Percentiles rank a stretch among this genome's conserved stretches.
Conservation (phyloP, 192 early-diverging fungal genomes). For the Coemansia sp. region DNA sequence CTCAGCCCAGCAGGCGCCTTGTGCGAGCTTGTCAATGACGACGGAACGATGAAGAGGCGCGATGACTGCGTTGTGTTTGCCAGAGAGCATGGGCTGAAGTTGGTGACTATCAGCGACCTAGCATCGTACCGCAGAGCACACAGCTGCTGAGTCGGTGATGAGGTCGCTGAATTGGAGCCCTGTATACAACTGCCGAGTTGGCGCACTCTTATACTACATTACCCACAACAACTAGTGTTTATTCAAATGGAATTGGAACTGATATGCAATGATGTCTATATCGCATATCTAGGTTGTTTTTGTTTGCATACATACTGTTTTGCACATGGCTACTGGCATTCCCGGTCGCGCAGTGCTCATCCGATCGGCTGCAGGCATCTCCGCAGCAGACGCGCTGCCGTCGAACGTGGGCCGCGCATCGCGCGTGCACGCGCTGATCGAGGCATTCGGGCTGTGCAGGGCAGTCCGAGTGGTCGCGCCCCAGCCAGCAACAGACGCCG, state of each 20-base stretch:
- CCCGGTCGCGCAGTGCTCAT: conserved; percentile 18
- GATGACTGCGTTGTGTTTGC: conserved; percentile 90
- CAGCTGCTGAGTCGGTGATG: too few species aligned
- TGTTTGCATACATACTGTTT: too few species aligned
- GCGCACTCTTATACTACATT: too few species aligned
- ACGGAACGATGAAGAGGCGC: conserved; percentile 92
- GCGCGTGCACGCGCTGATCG: conserved; percentile 50
- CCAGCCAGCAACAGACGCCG: conserved; percentile 9
- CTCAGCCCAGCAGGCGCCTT: conserved; percentile 87
- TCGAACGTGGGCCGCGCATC: conserved; percentile 41
- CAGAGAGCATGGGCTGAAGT: conserved; percentile 77
- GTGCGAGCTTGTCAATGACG: conserved; percentile 89
- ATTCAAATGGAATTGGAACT: too few species aligned
- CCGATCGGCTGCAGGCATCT: conserved; percentile 33
- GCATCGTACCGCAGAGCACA: conserved; percentile 68
- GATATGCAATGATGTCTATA: too few species aligned
- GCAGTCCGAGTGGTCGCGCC: conserved; percentile 25
- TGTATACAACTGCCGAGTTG: too few species aligned
- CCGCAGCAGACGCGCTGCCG: conserved; percentile 45
- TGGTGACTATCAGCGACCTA: conserved; percentile 91
- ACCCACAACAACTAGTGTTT: too few species aligned
- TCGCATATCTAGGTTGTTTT: too few species aligned
- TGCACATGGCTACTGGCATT: background rate
- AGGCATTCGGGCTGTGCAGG: conserved; percentile 25
- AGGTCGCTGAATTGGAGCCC: too few species aligned